Percentiles rank a stretch among this genome's conserved stretches.
Conservation (phyloP, 768 basidiomycete genomes). For the Lanmaoa rubissima region DNA sequence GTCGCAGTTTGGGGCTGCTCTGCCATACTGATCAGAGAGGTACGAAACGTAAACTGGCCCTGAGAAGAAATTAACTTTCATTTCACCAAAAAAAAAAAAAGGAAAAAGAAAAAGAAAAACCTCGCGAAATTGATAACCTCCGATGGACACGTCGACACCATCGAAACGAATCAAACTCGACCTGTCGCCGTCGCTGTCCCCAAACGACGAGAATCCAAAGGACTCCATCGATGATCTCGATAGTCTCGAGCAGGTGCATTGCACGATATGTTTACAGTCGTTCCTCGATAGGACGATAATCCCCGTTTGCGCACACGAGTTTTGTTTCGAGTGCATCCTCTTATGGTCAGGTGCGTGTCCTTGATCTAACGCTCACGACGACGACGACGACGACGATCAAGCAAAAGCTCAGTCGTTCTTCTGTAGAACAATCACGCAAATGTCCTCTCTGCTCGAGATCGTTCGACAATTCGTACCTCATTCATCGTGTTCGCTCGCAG, state of each 20-base stretch:
- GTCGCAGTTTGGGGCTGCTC: background rate
- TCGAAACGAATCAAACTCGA: constrained; percentile 42
- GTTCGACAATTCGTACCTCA: constrained; percentile 66
- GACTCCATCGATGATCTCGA: background rate
- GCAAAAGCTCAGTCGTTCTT: background rate
- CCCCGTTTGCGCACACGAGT: constrained; percentile 86
- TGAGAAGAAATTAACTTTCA: no score
- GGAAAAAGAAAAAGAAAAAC: background rate
- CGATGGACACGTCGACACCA: constrained; percentile 15
- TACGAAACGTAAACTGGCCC: no score
- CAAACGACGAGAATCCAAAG: background rate
- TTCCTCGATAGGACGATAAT: constrained; percentile 78
- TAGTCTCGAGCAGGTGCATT: constrained; percentile 41
- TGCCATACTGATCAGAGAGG: background rate
- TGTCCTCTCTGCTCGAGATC: constrained; percentile 74
- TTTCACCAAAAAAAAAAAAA: background rate
- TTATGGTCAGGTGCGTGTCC: constrained; percentile 74
- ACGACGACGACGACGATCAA: background rate
- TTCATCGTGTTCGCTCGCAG: constrained; percentile 75
- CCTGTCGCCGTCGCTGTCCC: constrained; percentile 15
- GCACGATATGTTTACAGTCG: constrained; percentile 83
- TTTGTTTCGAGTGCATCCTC: constrained; percentile 89
- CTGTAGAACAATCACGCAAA: constrained; percentile 67
- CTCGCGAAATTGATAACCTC: background rate
- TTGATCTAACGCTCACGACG: no score